These are phyloP conservation scores for Saccharata proteae DNA, from an alignment of 2,329 filamentous ascomycete species.

Conservation along the genomic window DNA sequence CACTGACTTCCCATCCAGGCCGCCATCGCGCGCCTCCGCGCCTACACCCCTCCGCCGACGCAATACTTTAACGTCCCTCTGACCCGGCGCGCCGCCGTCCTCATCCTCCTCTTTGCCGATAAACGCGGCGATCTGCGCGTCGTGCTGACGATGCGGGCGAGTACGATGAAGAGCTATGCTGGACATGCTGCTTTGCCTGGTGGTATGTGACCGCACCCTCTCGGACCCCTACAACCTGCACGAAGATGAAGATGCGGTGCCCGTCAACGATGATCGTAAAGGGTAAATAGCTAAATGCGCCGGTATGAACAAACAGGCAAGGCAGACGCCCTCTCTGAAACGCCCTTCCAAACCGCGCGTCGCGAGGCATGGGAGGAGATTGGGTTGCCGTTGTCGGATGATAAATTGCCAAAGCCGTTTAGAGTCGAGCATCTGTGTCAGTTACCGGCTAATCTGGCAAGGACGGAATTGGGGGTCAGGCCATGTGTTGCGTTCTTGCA, in stretches of 20 bases:
- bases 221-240: too few relatives aligned
- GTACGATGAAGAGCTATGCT: conserved; percentile 51
- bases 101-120: conserved; percentile 82
- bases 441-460: conserved; percentile 49
- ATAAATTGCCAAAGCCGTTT: conserved; percentile 62
- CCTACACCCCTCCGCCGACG: conserved; percentile 45
- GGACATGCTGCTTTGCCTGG: conserved; percentile 81
- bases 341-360: conserved; percentile 66
- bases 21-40: conserved; percentile 44
- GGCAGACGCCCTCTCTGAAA: conserved; percentile 43
- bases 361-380: conserved; percentile 91
- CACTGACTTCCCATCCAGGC: conserved; percentile 1
- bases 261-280: too few relatives aligned
- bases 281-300: too few relatives aligned
- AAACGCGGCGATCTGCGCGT: conserved; percentile 62
- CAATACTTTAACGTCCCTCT: conserved; percentile 45
- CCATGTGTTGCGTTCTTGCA: conserved; percentile 47
- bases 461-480: conserved; percentile 37
- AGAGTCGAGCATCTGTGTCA: conserved; percentile 77
- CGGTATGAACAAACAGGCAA: conserved; percentile 31
- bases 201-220: conserved; percentile 36
- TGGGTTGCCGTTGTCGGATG: conserved; percentile 59
- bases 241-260: too few relatives aligned
- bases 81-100: conserved; percentile 66
- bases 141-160: conserved; percentile 50